Evolutionary conservation across 768 basidiomycete species (phyloP), one percentile per base, ranked within the genome.

Genomic region (Suillus americanus): DNA sequence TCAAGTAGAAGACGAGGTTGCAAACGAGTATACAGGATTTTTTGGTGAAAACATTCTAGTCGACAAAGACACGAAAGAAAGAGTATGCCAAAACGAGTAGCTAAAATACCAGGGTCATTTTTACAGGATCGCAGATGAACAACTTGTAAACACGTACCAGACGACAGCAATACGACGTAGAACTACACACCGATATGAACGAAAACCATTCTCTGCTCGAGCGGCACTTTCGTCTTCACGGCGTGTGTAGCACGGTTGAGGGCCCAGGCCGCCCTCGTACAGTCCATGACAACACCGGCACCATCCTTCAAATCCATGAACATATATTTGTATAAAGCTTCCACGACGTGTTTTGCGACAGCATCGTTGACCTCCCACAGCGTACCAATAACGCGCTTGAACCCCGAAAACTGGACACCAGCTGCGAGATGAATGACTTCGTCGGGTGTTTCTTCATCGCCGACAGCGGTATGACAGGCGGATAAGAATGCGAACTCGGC

Each of bases 371-470:
- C 64, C 20, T 60, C 62, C 72, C 72, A 73, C 62, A 72, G 60
- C 23, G 72, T 72, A 25, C 66, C 72, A 16, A 73, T 30, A 7
- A 72, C 72, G 46, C 72, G 67, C 41, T 62, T 69, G 48, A 63
- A 73, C 1, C 72, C 72, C 0, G 67, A 62, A 20, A 68, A 63
- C 35, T 72, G 65, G 62, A 73, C 40, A 2, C 69, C 71, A 18
- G 72, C 67, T 14, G 72, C 70, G 5, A 73, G 64, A 40, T 73
- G 72, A 3, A 72, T 51, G 3, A 61, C 62, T 50, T 73, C 72
- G 30, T 71, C 72, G 0, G 68, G 68, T 0, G 60, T 64, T 35
- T 43, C 38, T 2, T 40, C 30, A 18, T 70, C 64, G 3, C 71
- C 71, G 3, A 59, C 65, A 1, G 72, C 72, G 10, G 72, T 73